Conservation (phyloP, 805 yeast genomes). For the Wickerhamomyces strasburgensis region DNA sequence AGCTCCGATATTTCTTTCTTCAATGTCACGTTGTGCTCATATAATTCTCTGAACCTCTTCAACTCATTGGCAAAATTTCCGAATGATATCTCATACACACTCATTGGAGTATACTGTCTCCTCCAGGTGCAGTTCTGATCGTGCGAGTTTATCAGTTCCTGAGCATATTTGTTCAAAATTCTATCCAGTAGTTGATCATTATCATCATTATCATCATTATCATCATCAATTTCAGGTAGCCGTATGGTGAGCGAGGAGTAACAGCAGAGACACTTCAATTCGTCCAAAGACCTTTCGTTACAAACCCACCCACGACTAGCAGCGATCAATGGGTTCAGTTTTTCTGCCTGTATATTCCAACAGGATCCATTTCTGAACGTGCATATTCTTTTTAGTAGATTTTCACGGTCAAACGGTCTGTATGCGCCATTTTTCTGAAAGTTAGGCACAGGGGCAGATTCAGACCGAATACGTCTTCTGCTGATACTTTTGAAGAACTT, state of each 20-base stretch:
- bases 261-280: slow-evolving; percentile 31
- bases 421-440: neutral
- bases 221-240: slow-evolving; percentile 18
- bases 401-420: slow-evolving; percentile 32
- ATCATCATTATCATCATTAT: slow-evolving; percentile 7
- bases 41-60: slow-evolving; percentile 5
- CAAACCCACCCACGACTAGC: slow-evolving; percentile 51
- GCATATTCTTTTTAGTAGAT: slow-evolving; percentile 35
- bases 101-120: slow-evolving; percentile 16
- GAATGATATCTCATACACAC: slow-evolving; percentile 14
- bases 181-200: slow-evolving; percentile 6
- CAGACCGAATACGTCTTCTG: slow-evolving; percentile 3
- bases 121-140: slow-evolving; percentile 22
- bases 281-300: slow-evolving; percentile 25
- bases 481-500: slow-evolving; percentile 9
- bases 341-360: slow-evolving; percentile 36
- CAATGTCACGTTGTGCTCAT: slow-evolving; percentile 6
- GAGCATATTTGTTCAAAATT: slow-evolving; percentile 13
- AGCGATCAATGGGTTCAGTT: slow-evolving; percentile 42
- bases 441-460: neutral
- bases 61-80: slow-evolving; percentile 9
- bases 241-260: slow-evolving; percentile 26
- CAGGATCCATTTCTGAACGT: slow-evolving; percentile 39
- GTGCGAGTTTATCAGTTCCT: slow-evolving; percentile 12
- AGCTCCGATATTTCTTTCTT: neutral